phyloP scores from a whole-genome alignment of 371 early-diverging fungal genomes.

The Syncephalastrum sp. region DNA sequence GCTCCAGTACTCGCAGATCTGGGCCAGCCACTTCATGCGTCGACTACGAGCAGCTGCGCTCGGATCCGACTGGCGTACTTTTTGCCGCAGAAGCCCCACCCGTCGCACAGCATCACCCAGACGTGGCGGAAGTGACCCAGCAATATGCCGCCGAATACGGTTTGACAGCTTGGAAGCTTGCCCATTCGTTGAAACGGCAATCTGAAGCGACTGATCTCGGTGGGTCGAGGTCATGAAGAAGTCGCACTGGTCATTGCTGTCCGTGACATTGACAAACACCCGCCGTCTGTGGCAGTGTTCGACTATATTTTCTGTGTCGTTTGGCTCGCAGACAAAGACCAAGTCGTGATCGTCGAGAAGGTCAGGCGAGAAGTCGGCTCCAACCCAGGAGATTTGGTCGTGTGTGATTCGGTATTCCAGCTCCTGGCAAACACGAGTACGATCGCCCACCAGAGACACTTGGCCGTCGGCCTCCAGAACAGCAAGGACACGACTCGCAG shows the following conservation, averaged over 20 bases:
- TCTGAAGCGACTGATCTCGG: constrained; percentile 70
- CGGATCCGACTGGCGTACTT: constrained; percentile 57
- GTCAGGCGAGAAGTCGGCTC: constrained; percentile 5
- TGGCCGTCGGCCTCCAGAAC: constrained; percentile 72
- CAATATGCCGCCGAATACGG: constrained; percentile 63
- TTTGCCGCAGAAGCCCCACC: constrained; percentile 57
- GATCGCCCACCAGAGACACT: constrained; percentile 53
- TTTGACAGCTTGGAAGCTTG: constrained; percentile 75
- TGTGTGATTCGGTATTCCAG: constrained; percentile 52
- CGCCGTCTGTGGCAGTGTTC: constrained; percentile 41
- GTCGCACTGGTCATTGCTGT: constrained; percentile 73
- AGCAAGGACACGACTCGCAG: constrained; percentile 66
- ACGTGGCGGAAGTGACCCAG: constrained; percentile 52
- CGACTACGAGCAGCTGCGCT: constrained; percentile 48
- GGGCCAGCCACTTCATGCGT: constrained; percentile 75
- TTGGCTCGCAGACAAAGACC: constrained; percentile 31
- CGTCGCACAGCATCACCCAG: constrained; percentile 65
- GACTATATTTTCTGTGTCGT: constrained; percentile 37
- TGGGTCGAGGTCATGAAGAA: constrained; percentile 81
- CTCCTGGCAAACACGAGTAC: constrained; percentile 44
- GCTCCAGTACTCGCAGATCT: constrained; percentile 76
- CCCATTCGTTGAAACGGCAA: constrained; percentile 81
- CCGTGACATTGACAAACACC: constrained; percentile 80
- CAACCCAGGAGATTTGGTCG: constrained; percentile 48
- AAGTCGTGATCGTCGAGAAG: constrained; percentile 19